Conservation (phyloP, 1,284 basidiomycete genomes). For the Ustilago crameri region DNA sequence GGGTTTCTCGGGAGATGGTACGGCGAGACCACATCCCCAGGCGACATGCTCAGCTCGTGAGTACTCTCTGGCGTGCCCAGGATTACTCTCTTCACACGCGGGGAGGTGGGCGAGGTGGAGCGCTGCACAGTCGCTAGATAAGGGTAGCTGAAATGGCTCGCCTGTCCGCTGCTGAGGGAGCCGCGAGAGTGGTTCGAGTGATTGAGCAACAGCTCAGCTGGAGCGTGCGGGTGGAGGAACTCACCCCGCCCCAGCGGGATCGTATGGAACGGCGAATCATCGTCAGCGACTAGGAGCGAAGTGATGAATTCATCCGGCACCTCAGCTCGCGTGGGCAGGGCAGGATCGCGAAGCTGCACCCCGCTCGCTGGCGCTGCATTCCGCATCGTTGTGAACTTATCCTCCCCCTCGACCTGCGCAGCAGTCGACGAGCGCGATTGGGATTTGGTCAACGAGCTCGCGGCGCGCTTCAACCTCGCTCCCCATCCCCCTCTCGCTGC, state of each 20-base stretch:
- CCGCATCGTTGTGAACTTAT: slow-evolving; percentile 21
- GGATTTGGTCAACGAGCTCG: no score
- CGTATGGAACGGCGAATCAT: no score
- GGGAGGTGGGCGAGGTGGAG: not conserved
- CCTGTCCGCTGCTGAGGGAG: slow-evolving; percentile 17
- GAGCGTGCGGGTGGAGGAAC: slow-evolving; percentile 9
- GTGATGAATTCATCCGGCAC: slow-evolving; percentile 49
- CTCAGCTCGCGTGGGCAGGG: not conserved
- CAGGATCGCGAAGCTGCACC: not conserved
- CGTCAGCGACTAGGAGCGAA: slow-evolving; percentile 25
- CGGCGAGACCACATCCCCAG: slow-evolving; percentile 27
- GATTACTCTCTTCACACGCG: no score
- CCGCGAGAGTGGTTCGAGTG: slow-evolving; percentile 16
- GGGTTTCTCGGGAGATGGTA: slow-evolving; percentile 35
- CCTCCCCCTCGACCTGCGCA: slow-evolving; percentile 2
- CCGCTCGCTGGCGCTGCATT: slow-evolving; percentile 6
- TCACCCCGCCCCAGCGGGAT: slow-evolving; percentile 9
- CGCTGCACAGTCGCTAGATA: slow-evolving; percentile 56
- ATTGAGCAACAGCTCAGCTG: not conserved
- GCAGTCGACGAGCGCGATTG: slow-evolving; percentile 3
- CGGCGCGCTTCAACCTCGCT: slow-evolving; percentile 23
- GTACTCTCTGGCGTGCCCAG: no score
- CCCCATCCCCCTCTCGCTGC: slow-evolving; percentile 20
- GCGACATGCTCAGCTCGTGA: slow-evolving; percentile 6
- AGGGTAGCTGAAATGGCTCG: slow-evolving; percentile 57